These are phyloP conservation scores for Exophiala lecanii-corni DNA, from an alignment of 2,329 filamentous ascomycete species.

Conservation along the genomic window DNA sequence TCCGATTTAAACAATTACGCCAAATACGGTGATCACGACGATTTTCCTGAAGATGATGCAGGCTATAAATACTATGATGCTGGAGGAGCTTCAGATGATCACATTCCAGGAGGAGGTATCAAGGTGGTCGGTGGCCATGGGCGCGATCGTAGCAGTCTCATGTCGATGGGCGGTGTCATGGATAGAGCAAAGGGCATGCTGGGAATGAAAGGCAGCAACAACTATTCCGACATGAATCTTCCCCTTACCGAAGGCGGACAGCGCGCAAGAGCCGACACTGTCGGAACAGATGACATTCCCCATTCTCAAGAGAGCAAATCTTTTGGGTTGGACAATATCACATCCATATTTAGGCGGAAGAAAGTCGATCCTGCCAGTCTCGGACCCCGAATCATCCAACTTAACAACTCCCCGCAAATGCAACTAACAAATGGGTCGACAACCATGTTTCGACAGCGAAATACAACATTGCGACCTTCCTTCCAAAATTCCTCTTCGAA, in stretches of 20 bases:
- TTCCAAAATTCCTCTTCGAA: slow-evolving; percentile 95
- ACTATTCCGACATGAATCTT: slow-evolving; percentile 97
- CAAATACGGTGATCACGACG: slow-evolving; percentile 84
- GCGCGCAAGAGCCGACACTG: slow-evolving; percentile 45
- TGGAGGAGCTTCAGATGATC: slow-evolving; percentile 55
- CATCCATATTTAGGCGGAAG: slow-evolving; percentile 80
- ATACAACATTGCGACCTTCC: slow-evolving; percentile 88
- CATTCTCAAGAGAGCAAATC: slow-evolving; percentile 51
- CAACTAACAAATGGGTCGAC: slow-evolving; percentile 82
- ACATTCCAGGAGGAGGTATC: slow-evolving; percentile 39
- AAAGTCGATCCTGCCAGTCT: slow-evolving; percentile 87
- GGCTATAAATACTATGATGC: slow-evolving; percentile 68
- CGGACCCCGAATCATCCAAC: slow-evolving; percentile 84
- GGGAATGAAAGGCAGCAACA: slow-evolving; percentile 69
- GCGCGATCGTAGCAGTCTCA: slow-evolving; percentile 78
- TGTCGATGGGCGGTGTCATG: slow-evolving; percentile 78
- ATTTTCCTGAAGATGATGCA: slow-evolving; percentile 73
- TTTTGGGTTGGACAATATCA: slow-evolving; percentile 73
- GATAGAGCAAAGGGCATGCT: slow-evolving; percentile 86
- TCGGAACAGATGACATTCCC: slow-evolving; percentile 38
- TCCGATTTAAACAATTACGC: slow-evolving; percentile 84
- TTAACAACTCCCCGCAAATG: slow-evolving; percentile 97
- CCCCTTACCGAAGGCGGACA: slow-evolving; percentile 75
- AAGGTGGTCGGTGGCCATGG: slow-evolving; percentile 22
- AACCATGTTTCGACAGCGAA: slow-evolving; percentile 98